A percentile compares a stretch with the other conserved stretches of the same genome.
phyloP scores from a whole-genome alignment of 371 early-diverging fungal species.

The Mucor saturninus region DNA sequence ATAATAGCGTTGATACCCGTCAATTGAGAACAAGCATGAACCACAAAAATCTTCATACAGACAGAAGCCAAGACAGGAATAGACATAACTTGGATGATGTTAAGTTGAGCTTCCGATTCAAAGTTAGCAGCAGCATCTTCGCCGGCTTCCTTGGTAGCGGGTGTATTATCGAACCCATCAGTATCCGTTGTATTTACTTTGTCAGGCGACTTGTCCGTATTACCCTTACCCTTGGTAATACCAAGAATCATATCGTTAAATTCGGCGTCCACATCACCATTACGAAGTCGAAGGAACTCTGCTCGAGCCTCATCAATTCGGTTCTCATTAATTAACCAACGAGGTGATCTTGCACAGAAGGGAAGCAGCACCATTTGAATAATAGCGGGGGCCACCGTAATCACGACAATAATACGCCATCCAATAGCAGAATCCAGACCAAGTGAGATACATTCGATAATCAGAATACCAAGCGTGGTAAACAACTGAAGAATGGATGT shows the following conservation, averaged over 20 bases:
- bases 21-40: slow-evolving; percentile 59
- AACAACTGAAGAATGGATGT: slow-evolving; percentile 80
- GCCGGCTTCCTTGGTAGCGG: slow-evolving; percentile 13
- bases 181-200: slow-evolving; percentile 19
- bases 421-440: slow-evolving; percentile 62
- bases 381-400: slow-evolving; percentile 68
- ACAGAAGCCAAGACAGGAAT: slow-evolving; percentile 38
- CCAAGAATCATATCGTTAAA: slow-evolving; percentile 62
- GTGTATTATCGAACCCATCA: slow-evolving; percentile 27
- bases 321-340: slow-evolving; percentile 67
- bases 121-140: slow-evolving; percentile 31
- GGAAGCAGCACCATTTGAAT: slow-evolving; percentile 73
- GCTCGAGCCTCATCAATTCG: slow-evolving; percentile 64
- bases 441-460: slow-evolving; percentile 66
- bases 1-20: slow-evolving; percentile 75
- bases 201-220: slow-evolving; percentile 13
- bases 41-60: slow-evolving; percentile 62
- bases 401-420: slow-evolving; percentile 70
- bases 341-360: slow-evolving; percentile 78
- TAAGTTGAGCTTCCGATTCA: slow-evolving; percentile 38
- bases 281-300: slow-evolving; percentile 61
- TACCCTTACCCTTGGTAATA: slow-evolving; percentile 36
- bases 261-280: slow-evolving; percentile 66
- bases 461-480: slow-evolving; percentile 77
- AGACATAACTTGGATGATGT: slow-evolving; percentile 37